These are phyloP conservation scores for Platismatia glauca DNA, from an alignment of 495 filamentous ascomycete species.

Conservation along the genomic window DNA sequence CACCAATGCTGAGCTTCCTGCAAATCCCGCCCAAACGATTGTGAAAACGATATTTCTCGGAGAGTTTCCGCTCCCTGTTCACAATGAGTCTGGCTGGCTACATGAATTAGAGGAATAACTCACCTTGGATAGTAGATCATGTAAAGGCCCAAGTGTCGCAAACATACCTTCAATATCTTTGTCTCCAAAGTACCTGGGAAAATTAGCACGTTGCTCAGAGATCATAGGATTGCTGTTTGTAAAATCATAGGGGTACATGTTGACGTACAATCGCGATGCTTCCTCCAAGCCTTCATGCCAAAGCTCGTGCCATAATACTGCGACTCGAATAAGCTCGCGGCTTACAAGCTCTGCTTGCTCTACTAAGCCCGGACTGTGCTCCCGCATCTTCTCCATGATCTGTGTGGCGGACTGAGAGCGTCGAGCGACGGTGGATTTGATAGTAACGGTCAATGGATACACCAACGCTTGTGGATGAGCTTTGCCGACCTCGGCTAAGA, in stretches of 20 bases:
- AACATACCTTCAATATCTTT: slow-evolving; percentile 98
- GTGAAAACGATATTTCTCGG: slow-evolving; percentile 93
- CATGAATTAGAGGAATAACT: slow-evolving; percentile 1
- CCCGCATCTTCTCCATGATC: slow-evolving; percentile 97
- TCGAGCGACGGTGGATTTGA: slow-evolving; percentile 79
- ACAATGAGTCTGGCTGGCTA: slow-evolving; percentile 1
- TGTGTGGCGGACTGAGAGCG: slow-evolving; percentile 75
- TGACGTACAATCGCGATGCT: slow-evolving; percentile 65
- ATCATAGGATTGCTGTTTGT: too few relatives aligned
- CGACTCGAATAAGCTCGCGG: slow-evolving; percentile 88
- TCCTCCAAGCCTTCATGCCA: slow-evolving; percentile 99
- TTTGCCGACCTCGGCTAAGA: slow-evolving; percentile 84
- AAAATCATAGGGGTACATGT: neutral
- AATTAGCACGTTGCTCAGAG: neutral
- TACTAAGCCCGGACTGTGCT: slow-evolving; percentile 87
- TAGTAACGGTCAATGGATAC: slow-evolving; percentile 97
- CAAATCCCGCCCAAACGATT: slow-evolving; percentile 91
- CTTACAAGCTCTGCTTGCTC: slow-evolving; percentile 93
- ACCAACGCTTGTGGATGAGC: slow-evolving; percentile 95
- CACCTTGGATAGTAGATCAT: slow-evolving; percentile 73
- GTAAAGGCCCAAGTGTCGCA: slow-evolving; percentile 75
- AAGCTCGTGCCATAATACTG: slow-evolving; percentile 94
- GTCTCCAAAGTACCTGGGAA: slow-evolving; percentile 67
- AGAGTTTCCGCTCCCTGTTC: slow-evolving; percentile 75
- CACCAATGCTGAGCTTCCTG: slow-evolving; percentile 93